phyloP scores from a whole-genome alignment of 2,329 filamentous ascomycete genomes.

The Fusarium dlaminii region DNA sequence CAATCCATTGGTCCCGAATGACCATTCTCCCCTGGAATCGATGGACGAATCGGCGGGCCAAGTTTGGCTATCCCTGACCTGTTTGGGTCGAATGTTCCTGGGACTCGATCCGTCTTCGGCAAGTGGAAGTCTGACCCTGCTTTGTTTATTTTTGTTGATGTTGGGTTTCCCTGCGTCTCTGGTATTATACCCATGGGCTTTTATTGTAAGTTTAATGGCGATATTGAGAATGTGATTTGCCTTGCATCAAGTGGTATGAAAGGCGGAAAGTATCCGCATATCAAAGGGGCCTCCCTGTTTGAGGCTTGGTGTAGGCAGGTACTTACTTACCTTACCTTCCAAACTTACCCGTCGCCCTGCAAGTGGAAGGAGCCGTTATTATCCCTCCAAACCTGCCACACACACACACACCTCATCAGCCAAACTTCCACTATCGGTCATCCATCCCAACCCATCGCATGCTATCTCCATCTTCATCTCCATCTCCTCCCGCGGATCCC shows the following conservation, averaged over 20 bases:
- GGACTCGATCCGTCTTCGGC: constrained; percentile 30
- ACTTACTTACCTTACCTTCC: background rate
- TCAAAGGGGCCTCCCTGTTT: background rate
- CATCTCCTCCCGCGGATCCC: constrained; percentile 25
- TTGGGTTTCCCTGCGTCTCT: background rate
- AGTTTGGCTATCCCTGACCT: constrained; percentile 34
- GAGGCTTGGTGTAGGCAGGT: background rate
- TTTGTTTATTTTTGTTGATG: constrained; percentile 17
- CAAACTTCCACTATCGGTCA: constrained; percentile 11
- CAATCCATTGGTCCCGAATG: constrained; percentile 15
- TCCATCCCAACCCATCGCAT: constrained; percentile 3
- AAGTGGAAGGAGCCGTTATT: constrained; percentile 4
- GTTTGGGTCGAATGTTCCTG: constrained; percentile 37
- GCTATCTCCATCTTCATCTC: constrained; percentile 23
- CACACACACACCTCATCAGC: background rate
- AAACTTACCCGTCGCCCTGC: background rate
- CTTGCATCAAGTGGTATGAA: background rate
- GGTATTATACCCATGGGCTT: background rate
- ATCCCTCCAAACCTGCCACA: background rate
- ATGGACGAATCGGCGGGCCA: constrained; percentile 29
- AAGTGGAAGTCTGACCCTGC: constrained; percentile 20
- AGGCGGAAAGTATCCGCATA: background rate
- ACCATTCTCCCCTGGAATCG: constrained; percentile 31
- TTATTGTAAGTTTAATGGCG: background rate
- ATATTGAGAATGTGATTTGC: background rate